Conservation (phyloP, 2,329 filamentous ascomycete genomes). For the Aspergillus flavus region DNA sequence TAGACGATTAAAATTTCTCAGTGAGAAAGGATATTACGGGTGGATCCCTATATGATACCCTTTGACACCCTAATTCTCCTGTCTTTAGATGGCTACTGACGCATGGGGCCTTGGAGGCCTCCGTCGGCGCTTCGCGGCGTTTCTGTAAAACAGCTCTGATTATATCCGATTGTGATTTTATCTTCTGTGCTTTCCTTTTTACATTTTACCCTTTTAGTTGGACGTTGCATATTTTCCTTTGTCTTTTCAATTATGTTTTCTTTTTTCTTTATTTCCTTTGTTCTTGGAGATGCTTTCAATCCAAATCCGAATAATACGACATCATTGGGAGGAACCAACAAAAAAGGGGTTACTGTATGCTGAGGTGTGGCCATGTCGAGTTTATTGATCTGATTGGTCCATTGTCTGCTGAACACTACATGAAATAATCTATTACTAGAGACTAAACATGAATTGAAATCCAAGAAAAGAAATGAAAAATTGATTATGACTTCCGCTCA, state of each 20-base stretch:
- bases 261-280: conserved; percentile 7
- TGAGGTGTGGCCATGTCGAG: conserved; percentile 16
- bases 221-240: conserved; percentile 8
- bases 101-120: conserved; percentile 21
- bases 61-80: conserved; percentile 32
- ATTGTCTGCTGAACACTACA: conserved; percentile 19
- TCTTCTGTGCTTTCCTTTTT: conserved; percentile 5
- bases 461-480: conserved; percentile 5
- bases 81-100: conserved; percentile 28
- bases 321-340: conserved; percentile 14
- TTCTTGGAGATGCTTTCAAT: conserved; percentile 15
- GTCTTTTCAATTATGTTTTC: conserved; percentile 5
- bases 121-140: conserved; percentile 28
- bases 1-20: conserved; percentile 34
- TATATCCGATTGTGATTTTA: conserved; percentile 6
- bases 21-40: conserved; percentile 22
- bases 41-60: conserved; percentile 31
- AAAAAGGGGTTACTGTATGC: conserved; percentile 20
- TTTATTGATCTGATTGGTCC: conserved; percentile 21
- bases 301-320: conserved; percentile 20
- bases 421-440: conserved; percentile 19
- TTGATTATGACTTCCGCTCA: neutral
- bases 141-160: conserved; percentile 22
- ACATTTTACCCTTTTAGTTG: conserved; percentile 1
- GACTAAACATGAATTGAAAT: conserved; percentile 14